Conservation (phyloP, 768 basidiomycete genomes). For the Termitomyces sp. region DNA sequence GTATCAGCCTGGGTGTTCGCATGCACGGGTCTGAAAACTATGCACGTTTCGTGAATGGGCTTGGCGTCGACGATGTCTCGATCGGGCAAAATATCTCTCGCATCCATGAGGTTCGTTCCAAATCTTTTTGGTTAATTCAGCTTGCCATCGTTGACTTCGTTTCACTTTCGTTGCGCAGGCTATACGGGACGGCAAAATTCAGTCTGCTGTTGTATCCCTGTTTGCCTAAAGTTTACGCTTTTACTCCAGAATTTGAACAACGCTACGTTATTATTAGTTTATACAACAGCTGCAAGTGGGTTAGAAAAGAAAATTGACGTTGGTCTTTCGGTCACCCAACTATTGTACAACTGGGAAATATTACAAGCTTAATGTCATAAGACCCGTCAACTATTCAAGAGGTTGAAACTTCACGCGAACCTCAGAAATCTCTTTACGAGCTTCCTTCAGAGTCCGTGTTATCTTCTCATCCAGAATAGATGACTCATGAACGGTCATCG, state of each 20-base stretch:
- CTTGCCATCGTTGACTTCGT: background rate
- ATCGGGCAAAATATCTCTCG: conserved; percentile 70
- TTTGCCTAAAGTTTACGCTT: conserved; percentile 30
- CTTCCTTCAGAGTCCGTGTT: conserved; percentile 45
- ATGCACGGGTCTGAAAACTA: conserved; percentile 81
- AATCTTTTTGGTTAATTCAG: background rate
- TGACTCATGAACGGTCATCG: conserved; percentile 54
- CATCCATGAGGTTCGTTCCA: conserved; percentile 60
- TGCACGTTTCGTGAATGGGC: conserved; percentile 35
- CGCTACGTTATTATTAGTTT: background rate
- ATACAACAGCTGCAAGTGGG: background rate
- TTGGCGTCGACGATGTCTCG: conserved; percentile 50
- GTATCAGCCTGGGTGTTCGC: conserved; percentile 56
- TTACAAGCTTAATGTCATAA: background rate
- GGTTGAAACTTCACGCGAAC: conserved; percentile 65
- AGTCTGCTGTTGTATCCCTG: conserved; percentile 49
- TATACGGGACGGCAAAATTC: conserved; percentile 58
- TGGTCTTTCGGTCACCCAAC: background rate
- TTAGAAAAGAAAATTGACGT: no score
- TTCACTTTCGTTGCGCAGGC: conserved; percentile 16
- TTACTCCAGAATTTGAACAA: background rate
- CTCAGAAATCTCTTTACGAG: conserved; percentile 66
- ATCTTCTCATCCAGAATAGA: conserved; percentile 64
- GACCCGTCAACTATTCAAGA: background rate
- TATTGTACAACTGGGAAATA: conserved; percentile 7